phyloP scores from a whole-genome alignment of 2,329 filamentous ascomycete genomes.

The Exophiala oligosperma region DNA sequence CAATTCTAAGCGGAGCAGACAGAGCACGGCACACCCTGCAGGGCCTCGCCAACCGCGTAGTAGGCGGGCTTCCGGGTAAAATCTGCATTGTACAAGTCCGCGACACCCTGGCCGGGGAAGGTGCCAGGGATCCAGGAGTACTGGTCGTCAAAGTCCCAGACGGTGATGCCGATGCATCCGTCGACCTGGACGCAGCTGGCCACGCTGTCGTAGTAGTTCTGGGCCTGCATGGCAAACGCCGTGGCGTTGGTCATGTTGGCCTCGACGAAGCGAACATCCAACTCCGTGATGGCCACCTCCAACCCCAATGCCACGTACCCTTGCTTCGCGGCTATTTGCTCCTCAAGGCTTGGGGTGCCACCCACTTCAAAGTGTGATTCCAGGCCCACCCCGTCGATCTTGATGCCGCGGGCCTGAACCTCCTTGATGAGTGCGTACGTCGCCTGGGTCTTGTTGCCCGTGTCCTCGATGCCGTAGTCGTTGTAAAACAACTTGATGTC shows the following conservation, averaged over 20 bases:
- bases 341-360: conserved; percentile 39
- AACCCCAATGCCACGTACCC: conserved; percentile 43
- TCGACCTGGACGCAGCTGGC: conserved; percentile 34
- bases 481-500: conserved; percentile 47
- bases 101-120: conserved; percentile 44
- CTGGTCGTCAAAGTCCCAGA: conserved; percentile 48
- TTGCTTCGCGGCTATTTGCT: conserved; percentile 41
- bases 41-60: conserved; percentile 34
- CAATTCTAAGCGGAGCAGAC: conserved; percentile 24
- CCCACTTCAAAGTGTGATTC: conserved; percentile 50
- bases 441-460: conserved; percentile 38
- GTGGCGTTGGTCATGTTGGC: conserved; percentile 26
- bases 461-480: conserved; percentile 45
- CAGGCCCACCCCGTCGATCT: conserved; percentile 52
- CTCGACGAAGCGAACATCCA: conserved; percentile 50
- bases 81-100: conserved; percentile 49
- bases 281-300: conserved; percentile 42
- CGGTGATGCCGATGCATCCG: conserved; percentile 38
- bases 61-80: conserved; percentile 51
- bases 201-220: conserved; percentile 35
- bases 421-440: conserved; percentile 40
- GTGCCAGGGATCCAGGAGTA: conserved; percentile 47
- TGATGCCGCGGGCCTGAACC: conserved; percentile 38
- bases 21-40: conserved; percentile 27
- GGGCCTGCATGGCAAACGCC: conserved; percentile 33